These are phyloP conservation scores for Ophidiomyces ophidiicola DNA, from an alignment of 2,329 filamentous ascomycete genomes.

Conservation along the genomic window DNA sequence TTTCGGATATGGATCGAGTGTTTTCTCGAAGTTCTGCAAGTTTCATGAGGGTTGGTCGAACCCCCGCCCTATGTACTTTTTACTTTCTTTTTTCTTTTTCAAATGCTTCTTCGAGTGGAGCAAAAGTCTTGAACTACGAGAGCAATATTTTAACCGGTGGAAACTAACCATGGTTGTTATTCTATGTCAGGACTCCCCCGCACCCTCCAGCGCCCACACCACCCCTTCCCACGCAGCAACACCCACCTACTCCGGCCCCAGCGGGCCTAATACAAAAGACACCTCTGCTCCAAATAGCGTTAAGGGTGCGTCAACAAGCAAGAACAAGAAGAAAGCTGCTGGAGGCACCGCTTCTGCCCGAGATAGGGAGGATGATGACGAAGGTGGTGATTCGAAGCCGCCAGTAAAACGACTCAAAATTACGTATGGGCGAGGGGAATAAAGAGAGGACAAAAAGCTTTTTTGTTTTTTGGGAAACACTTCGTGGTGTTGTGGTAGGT, in stretches of 20 bases:
- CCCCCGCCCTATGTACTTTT: background rate
- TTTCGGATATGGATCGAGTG: constrained; percentile 37
- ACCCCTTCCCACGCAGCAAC: constrained; percentile 38
- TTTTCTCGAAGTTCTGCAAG: constrained; percentile 40
- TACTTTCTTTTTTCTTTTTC: background rate
- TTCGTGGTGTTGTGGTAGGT: too few relatives aligned
- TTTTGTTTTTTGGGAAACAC: too few relatives aligned
- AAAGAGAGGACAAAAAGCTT: background rate
- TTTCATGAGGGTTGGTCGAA: constrained; percentile 32
- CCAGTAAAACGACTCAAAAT: constrained; percentile 36
- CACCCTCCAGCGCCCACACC: constrained; percentile 34
- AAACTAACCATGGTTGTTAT: constrained; percentile 1
- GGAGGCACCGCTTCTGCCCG: constrained; percentile 16
- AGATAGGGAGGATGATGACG: constrained; percentile 26
- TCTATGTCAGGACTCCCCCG: constrained; percentile 29
- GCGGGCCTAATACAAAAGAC: constrained; percentile 17
- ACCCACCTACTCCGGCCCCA: constrained; percentile 29
- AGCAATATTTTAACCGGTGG: background rate
- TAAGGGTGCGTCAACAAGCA: constrained; percentile 21
- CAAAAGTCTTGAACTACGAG: too few relatives aligned
- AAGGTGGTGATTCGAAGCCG: constrained; percentile 25
- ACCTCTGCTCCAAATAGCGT: constrained; percentile 22
- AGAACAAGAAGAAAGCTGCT: constrained; percentile 33
- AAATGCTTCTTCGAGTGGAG: background rate
- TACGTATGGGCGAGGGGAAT: constrained; percentile 31